Evolutionary conservation across 73 alveolate genomes (phyloP), one percentile per base, ranked within the genome.

Genomic region (Symbiodinium pilosum): DNA sequence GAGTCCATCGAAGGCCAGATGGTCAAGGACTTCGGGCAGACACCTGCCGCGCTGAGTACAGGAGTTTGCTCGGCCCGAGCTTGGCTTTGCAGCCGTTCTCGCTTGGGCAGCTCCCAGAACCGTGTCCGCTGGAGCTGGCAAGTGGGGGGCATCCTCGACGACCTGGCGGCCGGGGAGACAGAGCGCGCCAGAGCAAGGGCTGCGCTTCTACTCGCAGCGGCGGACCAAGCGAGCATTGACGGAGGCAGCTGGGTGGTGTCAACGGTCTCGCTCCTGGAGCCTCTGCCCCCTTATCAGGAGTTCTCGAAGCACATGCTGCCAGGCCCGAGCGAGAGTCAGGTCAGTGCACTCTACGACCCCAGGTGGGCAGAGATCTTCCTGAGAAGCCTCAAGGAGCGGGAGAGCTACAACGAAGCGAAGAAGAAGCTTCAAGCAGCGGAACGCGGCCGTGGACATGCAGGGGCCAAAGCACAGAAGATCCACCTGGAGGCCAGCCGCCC

Each of bases 341-440:
- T 30, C 42, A 42, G 73, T 24, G 21, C 42, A 42, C 92, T 84
- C 43, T 43, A 42, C 92, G 92, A 84, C 51, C 92, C 92, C 9
- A 9, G 92, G 43, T 84, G 92, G 92, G 42, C 44, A 2, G 92
- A 84, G 73, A 24, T 42, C 73, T 84, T 84, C 54, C 73, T 84
- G 40, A 43, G 73, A 42, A n/a, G n/a, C 11, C 42, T 84, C 2
- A 8, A 24, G 43, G 92, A 84, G 3, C n/a, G n/a, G 59, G 92
- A 84, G 43, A 18, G 40, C 21, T 84, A 30, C 73, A 36, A 28
- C 73, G 92, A 84, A 18, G 73, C 92, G 73, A 84, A 34, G 43
- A 1, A 16, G 73, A 84, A 84, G 42, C 51, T 84, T 4, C 73
- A 56, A 32, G 5, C 21, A 6, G 73, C 9, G 73, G 21, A 56